Evolutionary conservation across 257 asterid genomes (phyloP).

Genomic region (Solanum ossicruentum): DNA sequence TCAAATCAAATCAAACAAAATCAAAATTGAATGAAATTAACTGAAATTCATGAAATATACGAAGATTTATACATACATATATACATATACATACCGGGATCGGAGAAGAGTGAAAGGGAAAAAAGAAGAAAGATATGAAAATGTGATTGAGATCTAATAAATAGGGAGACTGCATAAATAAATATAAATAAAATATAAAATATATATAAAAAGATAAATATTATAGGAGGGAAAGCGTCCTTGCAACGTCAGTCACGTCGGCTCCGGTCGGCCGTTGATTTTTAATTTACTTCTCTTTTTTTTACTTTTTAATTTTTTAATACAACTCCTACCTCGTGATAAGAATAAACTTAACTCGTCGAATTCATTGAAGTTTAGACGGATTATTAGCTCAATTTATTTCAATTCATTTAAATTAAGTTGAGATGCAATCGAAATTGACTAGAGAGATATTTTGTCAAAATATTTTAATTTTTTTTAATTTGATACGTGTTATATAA

Average conservation of each 20-base stretch:
- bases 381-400: no score
- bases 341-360: no score
- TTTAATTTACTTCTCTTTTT: neutral
- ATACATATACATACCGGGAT: conserved; percentile 29
- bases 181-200: neutral
- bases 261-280: conserved; percentile 27
- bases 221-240: conserved; percentile 30
- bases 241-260: conserved; percentile 10
- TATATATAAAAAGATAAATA: neutral
- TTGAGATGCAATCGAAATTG: no score
- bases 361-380: no score
- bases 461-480: no score
- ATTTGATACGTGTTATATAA: no score
- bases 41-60: neutral
- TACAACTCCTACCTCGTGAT: no score
- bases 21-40: neutral
- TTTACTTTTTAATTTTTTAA: no score
- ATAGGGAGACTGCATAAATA: conserved; percentile 25
- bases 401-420: no score
- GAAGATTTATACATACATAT: conserved; percentile 4
- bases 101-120: conserved; percentile 13
- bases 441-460: no score
- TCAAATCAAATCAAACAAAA: neutral
- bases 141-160: conserved; percentile 25
- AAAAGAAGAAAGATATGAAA: neutral